Evolutionary conservation across 257 asterid genomes (phyloP).

Genomic region (Fraxinus americana): DNA sequence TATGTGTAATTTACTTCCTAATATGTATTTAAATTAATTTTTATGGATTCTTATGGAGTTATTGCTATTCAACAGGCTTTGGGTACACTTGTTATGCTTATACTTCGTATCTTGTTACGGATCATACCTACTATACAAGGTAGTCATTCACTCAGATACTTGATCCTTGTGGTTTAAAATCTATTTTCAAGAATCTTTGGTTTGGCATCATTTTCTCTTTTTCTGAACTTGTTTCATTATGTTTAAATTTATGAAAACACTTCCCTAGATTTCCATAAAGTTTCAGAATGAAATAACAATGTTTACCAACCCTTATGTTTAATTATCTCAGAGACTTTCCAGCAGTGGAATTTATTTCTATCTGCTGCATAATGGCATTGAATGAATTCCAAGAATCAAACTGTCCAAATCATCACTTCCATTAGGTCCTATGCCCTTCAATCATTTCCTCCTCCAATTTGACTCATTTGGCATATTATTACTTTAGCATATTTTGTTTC

Average conservation of each 20-base stretch:
- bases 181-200: background rate
- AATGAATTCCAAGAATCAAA: background rate
- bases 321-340: background rate
- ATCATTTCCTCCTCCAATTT: too few species aligned
- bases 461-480: too few species aligned
- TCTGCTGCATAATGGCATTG: background rate
- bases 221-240: background rate
- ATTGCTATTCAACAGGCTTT: slow-evolving; percentile 71
- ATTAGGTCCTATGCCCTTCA: background rate
- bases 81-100: slow-evolving; percentile 89
- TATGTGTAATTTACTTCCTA: background rate
- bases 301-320: background rate
- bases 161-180: slow-evolving; percentile 10
- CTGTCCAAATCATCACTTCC: background rate
- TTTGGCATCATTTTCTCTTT: background rate
- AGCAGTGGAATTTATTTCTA: background rate
- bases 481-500: too few species aligned
- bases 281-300: slow-evolving; percentile 7
- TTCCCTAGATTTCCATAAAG: background rate
- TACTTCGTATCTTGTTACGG: slow-evolving; percentile 80
- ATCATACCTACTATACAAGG: slow-evolving; percentile 85
- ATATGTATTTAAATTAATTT: slow-evolving; percentile 10
- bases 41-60: slow-evolving; percentile 18
- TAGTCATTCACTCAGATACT: slow-evolving; percentile 30
- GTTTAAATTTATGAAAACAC: slow-evolving; percentile 1